phyloP scores from a whole-genome alignment of 176 grass and related monocot genomes.

The Eremochloa ophiuroides region DNA sequence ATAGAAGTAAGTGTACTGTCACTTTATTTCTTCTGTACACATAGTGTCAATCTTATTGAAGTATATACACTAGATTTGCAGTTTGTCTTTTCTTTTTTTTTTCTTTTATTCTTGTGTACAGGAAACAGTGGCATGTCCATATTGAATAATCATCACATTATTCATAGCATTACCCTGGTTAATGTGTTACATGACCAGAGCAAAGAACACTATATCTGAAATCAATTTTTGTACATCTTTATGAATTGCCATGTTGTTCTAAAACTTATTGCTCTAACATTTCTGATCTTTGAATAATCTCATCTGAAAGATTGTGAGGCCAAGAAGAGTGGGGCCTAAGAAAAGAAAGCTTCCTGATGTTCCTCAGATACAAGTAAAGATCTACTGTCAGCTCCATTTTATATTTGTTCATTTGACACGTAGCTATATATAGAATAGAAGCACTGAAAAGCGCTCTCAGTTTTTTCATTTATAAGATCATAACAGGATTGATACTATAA shows the following conservation, averaged over 20 bases:
- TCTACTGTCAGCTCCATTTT: neutral
- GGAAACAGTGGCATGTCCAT: neutral
- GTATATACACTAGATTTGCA: neutral
- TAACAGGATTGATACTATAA: neutral
- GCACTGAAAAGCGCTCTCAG: neutral
- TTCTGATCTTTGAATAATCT: constrained; percentile 19
- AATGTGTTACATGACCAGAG: neutral
- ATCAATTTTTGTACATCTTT: neutral
- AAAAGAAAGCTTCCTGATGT: neutral
- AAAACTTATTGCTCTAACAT: neutral
- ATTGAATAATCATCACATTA: too few species aligned
- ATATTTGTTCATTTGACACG: neutral
- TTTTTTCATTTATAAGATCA: neutral
- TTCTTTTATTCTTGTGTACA: neutral
- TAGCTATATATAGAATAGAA: neutral
- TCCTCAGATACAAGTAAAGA: constrained; percentile 3
- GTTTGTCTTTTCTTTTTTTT: neutral
- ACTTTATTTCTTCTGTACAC: neutral
- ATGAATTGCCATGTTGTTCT: neutral
- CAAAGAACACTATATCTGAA: neutral
- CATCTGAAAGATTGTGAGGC: neutral
- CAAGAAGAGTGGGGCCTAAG: neutral
- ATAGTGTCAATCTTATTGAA: neutral
- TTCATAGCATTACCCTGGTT: neutral
- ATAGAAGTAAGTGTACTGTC: neutral